Evolutionary conservation across 1,284 basidiomycete genomes (phyloP).

Genomic region (Malassezia dermatis): DNA sequence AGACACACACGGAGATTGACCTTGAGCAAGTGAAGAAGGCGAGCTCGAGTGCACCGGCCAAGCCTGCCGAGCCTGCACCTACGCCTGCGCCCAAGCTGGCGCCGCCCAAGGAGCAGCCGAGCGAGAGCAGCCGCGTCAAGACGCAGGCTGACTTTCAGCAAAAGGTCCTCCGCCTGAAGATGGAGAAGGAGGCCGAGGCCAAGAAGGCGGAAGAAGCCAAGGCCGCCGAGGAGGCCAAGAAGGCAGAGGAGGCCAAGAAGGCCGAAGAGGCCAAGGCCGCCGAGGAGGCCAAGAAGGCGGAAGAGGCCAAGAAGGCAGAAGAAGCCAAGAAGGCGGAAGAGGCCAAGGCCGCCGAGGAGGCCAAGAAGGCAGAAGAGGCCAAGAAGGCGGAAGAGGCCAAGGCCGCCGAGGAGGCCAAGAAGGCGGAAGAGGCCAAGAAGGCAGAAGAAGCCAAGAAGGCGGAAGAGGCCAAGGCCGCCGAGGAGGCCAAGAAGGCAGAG

Average conservation of each 20-base stretch:
- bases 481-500: constrained; percentile 17
- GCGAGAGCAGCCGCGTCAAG: constrained; percentile 33
- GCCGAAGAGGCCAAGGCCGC: constrained; percentile 18
- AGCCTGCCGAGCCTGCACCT: background rate
- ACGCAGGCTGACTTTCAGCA: constrained; percentile 37
- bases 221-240: constrained; percentile 13
- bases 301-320: constrained; percentile 10
- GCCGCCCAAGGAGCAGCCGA: constrained; percentile 19
- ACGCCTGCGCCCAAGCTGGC: constrained; percentile 8
- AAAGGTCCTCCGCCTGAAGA: constrained; percentile 21
- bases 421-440: constrained; percentile 18
- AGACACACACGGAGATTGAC: constrained; percentile 43
- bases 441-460: constrained; percentile 18
- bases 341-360: constrained; percentile 18
- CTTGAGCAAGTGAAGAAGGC: constrained; percentile 26
- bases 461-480: constrained; percentile 9
- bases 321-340: constrained; percentile 19
- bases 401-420: constrained; percentile 8
- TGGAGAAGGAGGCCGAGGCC: constrained; percentile 17
- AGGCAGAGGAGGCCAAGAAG: constrained; percentile 18
- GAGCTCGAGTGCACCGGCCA: constrained; percentile 17
- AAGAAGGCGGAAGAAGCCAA: constrained; percentile 28
- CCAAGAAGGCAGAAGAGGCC: constrained; percentile 22
- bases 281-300: constrained; percentile 13
- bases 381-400: constrained; percentile 7